Conservation (phyloP, 371 early-diverging fungal species). For the Conidiobolus incongruus region DNA sequence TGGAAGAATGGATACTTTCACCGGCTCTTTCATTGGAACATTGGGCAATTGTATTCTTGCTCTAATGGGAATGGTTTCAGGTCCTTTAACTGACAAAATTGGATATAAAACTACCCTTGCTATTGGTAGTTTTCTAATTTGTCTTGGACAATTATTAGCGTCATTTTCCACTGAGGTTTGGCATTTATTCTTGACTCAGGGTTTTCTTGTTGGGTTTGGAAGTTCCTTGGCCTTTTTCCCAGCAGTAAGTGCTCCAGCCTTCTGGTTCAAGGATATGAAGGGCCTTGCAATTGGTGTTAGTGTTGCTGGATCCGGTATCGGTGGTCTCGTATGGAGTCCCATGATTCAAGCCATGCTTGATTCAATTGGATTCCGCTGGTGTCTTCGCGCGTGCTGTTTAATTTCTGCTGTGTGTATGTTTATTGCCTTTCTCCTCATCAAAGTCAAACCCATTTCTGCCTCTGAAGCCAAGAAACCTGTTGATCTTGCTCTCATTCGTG, state of each 20-base stretch:
- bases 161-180: slow-evolving; percentile 7
- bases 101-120: neutral
- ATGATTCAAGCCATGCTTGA: slow-evolving; percentile 19
- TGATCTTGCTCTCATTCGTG: neutral
- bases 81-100: neutral
- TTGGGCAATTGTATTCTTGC: neutral
- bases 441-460: too few species aligned
- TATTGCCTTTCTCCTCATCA: neutral
- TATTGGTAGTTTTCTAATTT: neutral
- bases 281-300: slow-evolving; percentile 59
- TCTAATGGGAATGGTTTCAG: neutral
- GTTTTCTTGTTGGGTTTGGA: slow-evolving; percentile 36
- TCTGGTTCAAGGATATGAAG: slow-evolving; percentile 45
- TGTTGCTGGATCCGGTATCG: slow-evolving; percentile 37
- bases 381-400: slow-evolving; percentile 10
- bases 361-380: slow-evolving; percentile 15
- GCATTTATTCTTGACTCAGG: slow-evolving; percentile 40
- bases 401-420: slow-evolving; percentile 14
- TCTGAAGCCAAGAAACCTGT: slow-evolving; percentile 10
- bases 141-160: slow-evolving; percentile 4
- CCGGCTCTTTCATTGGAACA: slow-evolving; percentile 7
- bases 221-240: slow-evolving; percentile 31
- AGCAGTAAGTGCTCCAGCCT: slow-evolving; percentile 31
- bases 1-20: neutral
- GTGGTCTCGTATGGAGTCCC: slow-evolving; percentile 28